Conservation (phyloP, 768 basidiomycete genomes). For the Piloderma croceum region DNA sequence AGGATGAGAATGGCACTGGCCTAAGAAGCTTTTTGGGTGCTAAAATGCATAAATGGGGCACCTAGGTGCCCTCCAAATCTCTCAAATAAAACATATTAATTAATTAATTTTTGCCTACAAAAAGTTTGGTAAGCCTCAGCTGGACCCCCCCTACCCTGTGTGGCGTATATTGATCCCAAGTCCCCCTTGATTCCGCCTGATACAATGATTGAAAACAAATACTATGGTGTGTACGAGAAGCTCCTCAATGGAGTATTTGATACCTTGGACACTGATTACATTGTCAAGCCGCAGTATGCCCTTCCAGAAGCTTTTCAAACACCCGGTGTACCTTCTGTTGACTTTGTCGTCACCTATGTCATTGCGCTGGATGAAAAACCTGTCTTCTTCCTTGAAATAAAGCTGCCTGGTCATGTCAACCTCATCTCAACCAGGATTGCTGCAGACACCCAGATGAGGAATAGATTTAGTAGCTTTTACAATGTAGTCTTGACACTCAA, state of each 20-base stretch:
- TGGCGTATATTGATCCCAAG: too few relatives aligned
- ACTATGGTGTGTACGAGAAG: constrained; percentile 7
- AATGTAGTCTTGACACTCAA: constrained; percentile 4
- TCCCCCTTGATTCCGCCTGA: too few relatives aligned
- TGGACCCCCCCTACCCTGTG: too few relatives aligned
- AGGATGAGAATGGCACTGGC: too few relatives aligned
- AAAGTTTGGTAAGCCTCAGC: too few relatives aligned
- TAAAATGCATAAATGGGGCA: too few relatives aligned
- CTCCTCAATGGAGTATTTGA: constrained; percentile 8
- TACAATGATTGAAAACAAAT: constrained; percentile 8
- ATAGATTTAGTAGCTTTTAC: constrained; percentile 8
- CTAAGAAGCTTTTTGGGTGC: too few relatives aligned
- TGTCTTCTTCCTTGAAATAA: constrained; percentile 13
- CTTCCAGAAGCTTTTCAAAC: constrained; percentile 9
- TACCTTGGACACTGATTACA: too few relatives aligned
- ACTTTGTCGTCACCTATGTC: constrained; percentile 9
- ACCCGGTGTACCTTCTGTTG: constrained; percentile 6
- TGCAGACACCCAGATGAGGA: constrained; percentile 9
- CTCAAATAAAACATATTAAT: too few relatives aligned
- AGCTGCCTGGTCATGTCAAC: constrained; percentile 7
- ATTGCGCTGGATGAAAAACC: constrained; percentile 8
- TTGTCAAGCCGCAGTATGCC: constrained; percentile 10
- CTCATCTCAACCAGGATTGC: constrained; percentile 8
- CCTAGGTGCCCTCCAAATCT: too few relatives aligned
- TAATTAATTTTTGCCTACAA: too few relatives aligned